Conservation (phyloP, 192 early-diverging fungal genomes). For the Rhizoclosmatium sp. region DNA sequence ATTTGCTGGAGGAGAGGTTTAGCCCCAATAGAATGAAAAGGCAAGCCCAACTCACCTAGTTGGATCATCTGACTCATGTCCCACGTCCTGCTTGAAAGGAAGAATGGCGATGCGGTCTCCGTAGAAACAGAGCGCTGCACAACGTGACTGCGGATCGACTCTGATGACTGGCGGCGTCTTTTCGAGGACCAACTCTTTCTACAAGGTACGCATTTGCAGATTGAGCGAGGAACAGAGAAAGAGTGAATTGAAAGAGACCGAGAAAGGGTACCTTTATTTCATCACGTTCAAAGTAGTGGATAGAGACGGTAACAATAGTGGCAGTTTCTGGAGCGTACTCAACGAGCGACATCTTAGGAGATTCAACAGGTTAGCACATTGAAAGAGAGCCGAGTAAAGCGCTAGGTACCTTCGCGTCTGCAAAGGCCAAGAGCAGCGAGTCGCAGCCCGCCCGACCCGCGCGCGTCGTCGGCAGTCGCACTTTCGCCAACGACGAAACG, state of each 20-base stretch:
- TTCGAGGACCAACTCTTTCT: conserved; percentile 75
- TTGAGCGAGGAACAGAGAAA: neutral
- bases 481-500: conserved; percentile 74
- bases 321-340: conserved; percentile 81
- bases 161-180: conserved; percentile 68
- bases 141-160: conserved; percentile 87
- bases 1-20: conserved; percentile 39
- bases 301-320: conserved; percentile 87
- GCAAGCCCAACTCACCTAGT: conserved; percentile 48
- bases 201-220: neutral
- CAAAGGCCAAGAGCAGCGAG: conserved; percentile 78
- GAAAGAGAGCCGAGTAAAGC: neutral
- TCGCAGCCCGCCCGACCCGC: conserved; percentile 72
- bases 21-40: neutral
- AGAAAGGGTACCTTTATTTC: conserved; percentile 71
- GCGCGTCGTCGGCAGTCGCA: conserved; percentile 65
- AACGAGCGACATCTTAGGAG: conserved; percentile 85
- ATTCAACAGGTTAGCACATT: neutral
- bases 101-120: conserved; percentile 88
- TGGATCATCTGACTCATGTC: conserved; percentile 61
- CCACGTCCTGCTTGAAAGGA: conserved; percentile 76
- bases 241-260: neutral
- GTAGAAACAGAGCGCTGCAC: conserved; percentile 89
- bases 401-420: conserved; percentile 79
- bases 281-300: conserved; percentile 97